Percentiles rank a stretch among this genome's conserved stretches.
phyloP scores from a whole-genome alignment of 1,284 basidiomycete species.

The Lentinus polychrous region DNA sequence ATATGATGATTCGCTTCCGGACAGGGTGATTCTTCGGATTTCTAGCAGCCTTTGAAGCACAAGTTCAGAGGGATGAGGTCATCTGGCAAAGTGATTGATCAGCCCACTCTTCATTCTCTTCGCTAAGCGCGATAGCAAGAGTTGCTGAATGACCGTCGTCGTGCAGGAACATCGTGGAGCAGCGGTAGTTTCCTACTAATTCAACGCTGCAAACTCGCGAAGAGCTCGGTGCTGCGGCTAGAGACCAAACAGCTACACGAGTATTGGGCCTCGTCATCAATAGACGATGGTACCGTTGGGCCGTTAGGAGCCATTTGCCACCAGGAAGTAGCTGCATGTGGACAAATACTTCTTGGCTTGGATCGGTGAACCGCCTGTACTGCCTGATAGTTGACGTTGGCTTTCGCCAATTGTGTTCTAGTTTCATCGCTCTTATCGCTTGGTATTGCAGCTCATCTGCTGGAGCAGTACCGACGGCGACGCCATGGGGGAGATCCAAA shows the following conservation, averaged over 20 bases:
- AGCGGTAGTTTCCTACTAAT: slow-evolving; percentile 26
- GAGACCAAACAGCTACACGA: slow-evolving; percentile 35
- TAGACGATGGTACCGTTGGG: slow-evolving; percentile 29
- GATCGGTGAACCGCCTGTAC: slow-evolving; percentile 29
- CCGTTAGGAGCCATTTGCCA: slow-evolving; percentile 39
- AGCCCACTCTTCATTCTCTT: slow-evolving; percentile 21
- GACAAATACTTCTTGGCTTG: slow-evolving; percentile 28
- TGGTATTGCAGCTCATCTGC: slow-evolving; percentile 29
- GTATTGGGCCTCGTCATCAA: slow-evolving; percentile 21
- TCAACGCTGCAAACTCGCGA: slow-evolving; percentile 31
- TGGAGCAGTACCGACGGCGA: slow-evolving; percentile 20
- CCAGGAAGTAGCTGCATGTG: slow-evolving; percentile 39
- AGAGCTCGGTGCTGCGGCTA: slow-evolving; percentile 22
- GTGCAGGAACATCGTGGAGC: slow-evolving; percentile 26
- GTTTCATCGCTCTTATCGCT: slow-evolving; percentile 35
- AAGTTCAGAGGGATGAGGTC: slow-evolving; percentile 5
- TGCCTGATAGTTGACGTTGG: slow-evolving; percentile 28
- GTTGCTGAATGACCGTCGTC: slow-evolving; percentile 21
- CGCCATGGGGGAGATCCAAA: slow-evolving; percentile 28
- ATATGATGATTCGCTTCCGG: slow-evolving; percentile 8
- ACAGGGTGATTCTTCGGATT: slow-evolving; percentile 19
- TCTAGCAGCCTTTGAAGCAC: slow-evolving; percentile 19
- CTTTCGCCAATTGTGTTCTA: slow-evolving; percentile 47
- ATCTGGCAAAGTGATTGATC: background rate
- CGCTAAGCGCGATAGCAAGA: slow-evolving; percentile 26